These are phyloP conservation scores for Puccinellia tenuiflora DNA, from an alignment of 176 grass and related monocot species.

Conservation along the genomic window DNA sequence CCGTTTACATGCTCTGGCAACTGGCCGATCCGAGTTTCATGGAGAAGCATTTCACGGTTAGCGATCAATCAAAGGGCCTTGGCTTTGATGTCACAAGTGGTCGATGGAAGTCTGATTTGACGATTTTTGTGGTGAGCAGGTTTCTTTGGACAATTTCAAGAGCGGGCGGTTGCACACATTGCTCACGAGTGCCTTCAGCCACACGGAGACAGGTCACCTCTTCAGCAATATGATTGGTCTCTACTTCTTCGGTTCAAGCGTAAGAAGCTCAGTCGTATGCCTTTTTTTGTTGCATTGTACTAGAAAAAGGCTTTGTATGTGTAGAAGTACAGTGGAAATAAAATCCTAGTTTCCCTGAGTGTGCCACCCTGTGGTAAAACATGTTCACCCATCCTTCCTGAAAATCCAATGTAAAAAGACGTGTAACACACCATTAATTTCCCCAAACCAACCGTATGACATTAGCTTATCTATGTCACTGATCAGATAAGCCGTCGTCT, in stretches of 20 bases:
- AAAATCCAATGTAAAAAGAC: not conserved
- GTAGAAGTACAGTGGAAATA: not conserved
- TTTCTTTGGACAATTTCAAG: constrained; percentile 84
- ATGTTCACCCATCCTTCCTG: not conserved
- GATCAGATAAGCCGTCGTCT: not conserved
- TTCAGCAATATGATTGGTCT: constrained; percentile 71
- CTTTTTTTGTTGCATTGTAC: not conserved
- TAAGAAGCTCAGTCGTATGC: constrained; percentile 30
- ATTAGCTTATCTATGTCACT: not conserved
- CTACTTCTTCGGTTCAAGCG: constrained; percentile 78
- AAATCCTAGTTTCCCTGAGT: not conserved
- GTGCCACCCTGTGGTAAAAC: not conserved
- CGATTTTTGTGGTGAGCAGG: constrained; percentile 40
- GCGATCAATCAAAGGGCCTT: not conserved
- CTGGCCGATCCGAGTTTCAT: constrained; percentile 59
- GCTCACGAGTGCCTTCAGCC: constrained; percentile 84
- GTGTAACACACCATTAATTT: not conserved
- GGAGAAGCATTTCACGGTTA: constrained; percentile 74
- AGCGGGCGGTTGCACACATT: constrained; percentile 75
- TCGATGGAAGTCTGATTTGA: not conserved
- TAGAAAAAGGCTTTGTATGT: not conserved
- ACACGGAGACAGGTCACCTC: constrained; percentile 46
- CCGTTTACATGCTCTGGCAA: constrained; percentile 69
- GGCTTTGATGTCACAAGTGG: not conserved
- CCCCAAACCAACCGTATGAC: not conserved